These are phyloP conservation scores for Phytophthora litchii DNA, from an alignment of 352 stramenopile species.

Conservation along the genomic window DNA sequence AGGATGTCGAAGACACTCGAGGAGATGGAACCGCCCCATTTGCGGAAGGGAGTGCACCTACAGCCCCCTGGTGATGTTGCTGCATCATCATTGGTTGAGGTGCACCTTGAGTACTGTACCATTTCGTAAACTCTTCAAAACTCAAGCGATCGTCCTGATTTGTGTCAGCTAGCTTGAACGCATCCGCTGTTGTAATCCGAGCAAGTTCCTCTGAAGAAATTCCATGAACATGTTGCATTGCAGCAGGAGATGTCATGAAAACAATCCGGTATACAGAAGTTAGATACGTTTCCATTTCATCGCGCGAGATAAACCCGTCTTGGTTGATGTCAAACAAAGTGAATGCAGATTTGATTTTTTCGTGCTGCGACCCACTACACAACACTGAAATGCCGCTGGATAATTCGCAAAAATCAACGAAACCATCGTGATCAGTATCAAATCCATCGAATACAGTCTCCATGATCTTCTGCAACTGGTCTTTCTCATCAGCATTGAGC, in stretches of 20 bases:
- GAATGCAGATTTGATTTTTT: constrained; percentile 86
- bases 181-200: constrained; percentile 65
- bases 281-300: constrained; percentile 90
- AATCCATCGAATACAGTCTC: constrained; percentile 79
- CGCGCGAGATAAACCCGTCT: constrained; percentile 80
- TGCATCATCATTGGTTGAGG: constrained; percentile 19
- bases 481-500: constrained; percentile 34
- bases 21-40: constrained; percentile 15
- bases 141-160: constrained; percentile 77
- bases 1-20: constrained; percentile 30
- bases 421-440: constrained; percentile 75
- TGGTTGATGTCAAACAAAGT: constrained; percentile 89
- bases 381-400: constrained; percentile 85
- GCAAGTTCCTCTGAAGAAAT: constrained; percentile 81
- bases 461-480: constrained; percentile 57
- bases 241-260: constrained; percentile 67
- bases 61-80: constrained; percentile 8
- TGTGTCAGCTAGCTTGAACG: constrained; percentile 62
- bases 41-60: neutral
- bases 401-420: constrained; percentile 88
- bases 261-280: constrained; percentile 85
- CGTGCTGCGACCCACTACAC: constrained; percentile 74
- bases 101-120: constrained; percentile 60
- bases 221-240: constrained; percentile 40
- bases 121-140: constrained; percentile 86